A percentile compares a stretch with the other conserved stretches of the same genome.
phyloP scores from a whole-genome alignment of 805 yeast species.

The Kockiozyma suomiensis region DNA sequence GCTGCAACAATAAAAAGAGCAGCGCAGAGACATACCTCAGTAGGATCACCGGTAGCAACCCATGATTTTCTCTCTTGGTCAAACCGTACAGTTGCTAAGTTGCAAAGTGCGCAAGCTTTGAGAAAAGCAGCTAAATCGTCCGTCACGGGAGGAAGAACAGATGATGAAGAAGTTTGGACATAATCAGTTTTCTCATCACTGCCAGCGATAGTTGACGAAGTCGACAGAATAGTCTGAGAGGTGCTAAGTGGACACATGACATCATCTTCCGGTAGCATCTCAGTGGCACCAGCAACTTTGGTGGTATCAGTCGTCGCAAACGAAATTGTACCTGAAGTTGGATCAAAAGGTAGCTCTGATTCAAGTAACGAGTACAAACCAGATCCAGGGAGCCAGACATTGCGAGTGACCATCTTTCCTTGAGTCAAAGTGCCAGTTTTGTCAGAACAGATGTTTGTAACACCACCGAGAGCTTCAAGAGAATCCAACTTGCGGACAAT shows the following conservation, averaged over 20 bases:
- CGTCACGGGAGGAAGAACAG: slow-evolving; percentile 7
- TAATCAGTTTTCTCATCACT: background rate
- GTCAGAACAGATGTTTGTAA: slow-evolving; percentile 79
- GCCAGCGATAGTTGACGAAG: background rate
- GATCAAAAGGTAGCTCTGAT: slow-evolving; percentile 65
- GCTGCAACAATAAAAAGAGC: too few relatives aligned
- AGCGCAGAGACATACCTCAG: slow-evolving; percentile 51
- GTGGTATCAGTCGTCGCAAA: background rate
- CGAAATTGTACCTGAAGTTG: slow-evolving; percentile 55
- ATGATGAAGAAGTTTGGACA: background rate
- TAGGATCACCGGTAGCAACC: slow-evolving; percentile 87
- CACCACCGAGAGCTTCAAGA: slow-evolving; percentile 76
- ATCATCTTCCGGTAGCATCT: slow-evolving; percentile 19
- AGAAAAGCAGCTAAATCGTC: slow-evolving; percentile 51
- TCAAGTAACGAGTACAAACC: slow-evolving; percentile 61
- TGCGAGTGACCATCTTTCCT: slow-evolving; percentile 75
- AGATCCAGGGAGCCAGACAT: slow-evolving; percentile 65
- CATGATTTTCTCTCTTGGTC: slow-evolving; percentile 55
- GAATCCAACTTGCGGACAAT: slow-evolving; percentile 78
- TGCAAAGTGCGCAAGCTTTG: slow-evolving; percentile 59
- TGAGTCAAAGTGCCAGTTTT: slow-evolving; percentile 82
- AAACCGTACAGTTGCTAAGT: slow-evolving; percentile 67
- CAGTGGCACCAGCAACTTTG: slow-evolving; percentile 24
- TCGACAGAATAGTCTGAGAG: background rate
- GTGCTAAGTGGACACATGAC: background rate